Evolutionary conservation across 2,329 filamentous ascomycete species (phyloP), one percentile per base, ranked within the genome.

Genomic region (Trichoderma sp.): DNA sequence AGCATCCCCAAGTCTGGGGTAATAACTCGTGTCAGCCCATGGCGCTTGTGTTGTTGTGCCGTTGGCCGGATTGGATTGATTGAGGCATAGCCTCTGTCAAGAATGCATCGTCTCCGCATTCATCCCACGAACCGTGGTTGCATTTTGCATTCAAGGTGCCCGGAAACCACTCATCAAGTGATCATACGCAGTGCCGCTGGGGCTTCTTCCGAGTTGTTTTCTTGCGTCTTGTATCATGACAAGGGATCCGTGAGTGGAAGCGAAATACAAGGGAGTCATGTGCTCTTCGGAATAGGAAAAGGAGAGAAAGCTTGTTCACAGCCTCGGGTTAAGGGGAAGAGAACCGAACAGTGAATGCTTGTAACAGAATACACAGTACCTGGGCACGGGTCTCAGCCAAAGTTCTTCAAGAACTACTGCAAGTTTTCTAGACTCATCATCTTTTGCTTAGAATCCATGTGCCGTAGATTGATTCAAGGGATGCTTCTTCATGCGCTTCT

Each of bases 201-300:
- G 24, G n/a, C 66, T 24, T 15, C 47, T 61, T 51, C 60, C 60
- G 65, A 69, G 65, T 60, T 62, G 36, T 70, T 70, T 70, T 67
- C 47, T 34, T 61, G 26, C 30, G 26, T 21, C 18, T 32, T 61
- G 26, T 28, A 61, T 51, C 24, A 32, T 47, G 53, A 60, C 65
- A 58, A 68, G 65, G 53, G 66, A 61, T 39, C n/a, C 4, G 6
- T 34, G 28, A 32, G 39, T 12, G 56, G 67, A 62, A 70, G 57
- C 67, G 67, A 70, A 70, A 70, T 53, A 30, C 24, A 57, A 24
- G 56, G 34, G 15, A 30, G 67, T 70, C 67, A 70, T 43, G 67
- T 70, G 67, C 67, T 61, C 67, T 18, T 51, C 57, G 57, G 34
- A 28, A 51, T 26, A 28, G 60, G 60, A 28, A 51, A 47, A 61